phyloP scores from a whole-genome alignment of 148 eudicot genomes.

The Polygonum maritimum region DNA sequence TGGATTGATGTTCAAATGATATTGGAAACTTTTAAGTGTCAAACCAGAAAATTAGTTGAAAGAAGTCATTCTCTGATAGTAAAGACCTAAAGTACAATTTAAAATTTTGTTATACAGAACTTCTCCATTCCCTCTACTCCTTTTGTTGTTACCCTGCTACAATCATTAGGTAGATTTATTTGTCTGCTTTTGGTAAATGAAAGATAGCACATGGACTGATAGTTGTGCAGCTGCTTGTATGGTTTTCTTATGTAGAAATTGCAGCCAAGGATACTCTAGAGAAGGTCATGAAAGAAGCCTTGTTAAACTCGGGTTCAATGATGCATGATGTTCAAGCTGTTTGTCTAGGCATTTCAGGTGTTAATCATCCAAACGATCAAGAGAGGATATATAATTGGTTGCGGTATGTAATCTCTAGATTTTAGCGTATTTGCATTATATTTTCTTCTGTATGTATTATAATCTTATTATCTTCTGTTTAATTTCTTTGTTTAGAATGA shows the following conservation, averaged over 20 bases:
- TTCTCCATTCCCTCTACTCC: not conserved
- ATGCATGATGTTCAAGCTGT: slow-evolving; percentile 57
- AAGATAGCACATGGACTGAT: not conserved
- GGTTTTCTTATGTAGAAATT: slow-evolving; percentile 30
- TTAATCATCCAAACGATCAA: slow-evolving; percentile 65
- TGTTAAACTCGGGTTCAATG: slow-evolving; percentile 34
- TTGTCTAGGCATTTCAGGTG: slow-evolving; percentile 75
- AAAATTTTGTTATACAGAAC: not conserved
- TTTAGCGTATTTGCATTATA: not conserved
- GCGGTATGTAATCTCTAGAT: slow-evolving; percentile 27
- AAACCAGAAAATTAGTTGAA: not conserved
- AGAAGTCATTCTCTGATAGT: too few relatives aligned
- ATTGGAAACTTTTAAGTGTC: not conserved
- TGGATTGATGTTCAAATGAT: not conserved
- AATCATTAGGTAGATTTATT: not conserved
- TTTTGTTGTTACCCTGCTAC: not conserved
- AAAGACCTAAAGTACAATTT: not conserved
- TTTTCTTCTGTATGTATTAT: not conserved
- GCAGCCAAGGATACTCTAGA: slow-evolving; percentile 54
- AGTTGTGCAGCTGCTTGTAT: not conserved
- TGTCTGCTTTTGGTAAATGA: not conserved
- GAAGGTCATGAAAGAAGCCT: slow-evolving; percentile 56
- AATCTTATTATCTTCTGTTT: not conserved
- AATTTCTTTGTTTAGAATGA: not conserved
- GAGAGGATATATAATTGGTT: slow-evolving; percentile 52